Evolutionary conservation across 2,329 filamentous ascomycete species (phyloP).

Genomic region (Fusarium sarcochroum): DNA sequence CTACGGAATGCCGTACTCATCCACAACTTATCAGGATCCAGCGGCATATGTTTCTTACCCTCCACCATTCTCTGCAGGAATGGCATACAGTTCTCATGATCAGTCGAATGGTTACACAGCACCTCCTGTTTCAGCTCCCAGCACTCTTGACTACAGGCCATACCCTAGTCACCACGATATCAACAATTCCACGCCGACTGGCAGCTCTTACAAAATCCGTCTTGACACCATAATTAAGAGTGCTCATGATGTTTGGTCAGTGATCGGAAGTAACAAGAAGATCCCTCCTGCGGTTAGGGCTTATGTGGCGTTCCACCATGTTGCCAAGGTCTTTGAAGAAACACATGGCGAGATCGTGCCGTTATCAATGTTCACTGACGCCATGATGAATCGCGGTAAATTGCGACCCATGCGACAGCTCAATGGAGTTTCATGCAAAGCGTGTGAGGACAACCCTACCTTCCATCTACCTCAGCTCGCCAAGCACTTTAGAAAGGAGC

Average conservation of each 20-base stretch:
- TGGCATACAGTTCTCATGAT: slow-evolving; percentile 9
- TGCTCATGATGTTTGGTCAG: slow-evolving; percentile 74
- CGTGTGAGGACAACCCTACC: slow-evolving; percentile 61
- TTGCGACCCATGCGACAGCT: slow-evolving; percentile 70
- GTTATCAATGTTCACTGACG: slow-evolving; percentile 72
- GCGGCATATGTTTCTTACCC: slow-evolving; percentile 32
- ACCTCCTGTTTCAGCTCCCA: slow-evolving; percentile 1
- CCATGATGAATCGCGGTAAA: slow-evolving; percentile 67
- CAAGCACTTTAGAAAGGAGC: slow-evolving; percentile 67
- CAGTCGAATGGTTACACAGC: slow-evolving; percentile 16
- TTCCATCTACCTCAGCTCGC: slow-evolving; percentile 73
- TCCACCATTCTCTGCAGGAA: slow-evolving; percentile 10
- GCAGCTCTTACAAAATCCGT: slow-evolving; percentile 58
- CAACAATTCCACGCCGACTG: slow-evolving; percentile 4
- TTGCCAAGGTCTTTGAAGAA: slow-evolving; percentile 69
- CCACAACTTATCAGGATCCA: slow-evolving; percentile 28
- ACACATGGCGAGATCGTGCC: slow-evolving; percentile 70
- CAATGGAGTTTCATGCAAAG: slow-evolving; percentile 68
- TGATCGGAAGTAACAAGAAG: slow-evolving; percentile 70
- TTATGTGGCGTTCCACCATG: slow-evolving; percentile 74
- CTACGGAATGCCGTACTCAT: slow-evolving; percentile 28
- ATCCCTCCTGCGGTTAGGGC: slow-evolving; percentile 74
- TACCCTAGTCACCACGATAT: slow-evolving; percentile 16
- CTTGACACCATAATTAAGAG: slow-evolving; percentile 67
- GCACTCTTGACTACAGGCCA: slow-evolving; percentile 11